Percentiles rank a stretch among this genome's conserved stretches.
Evolutionary conservation across 148 eudicot genomes (phyloP).

Genomic region (Camellia lanceoleosa): DNA sequence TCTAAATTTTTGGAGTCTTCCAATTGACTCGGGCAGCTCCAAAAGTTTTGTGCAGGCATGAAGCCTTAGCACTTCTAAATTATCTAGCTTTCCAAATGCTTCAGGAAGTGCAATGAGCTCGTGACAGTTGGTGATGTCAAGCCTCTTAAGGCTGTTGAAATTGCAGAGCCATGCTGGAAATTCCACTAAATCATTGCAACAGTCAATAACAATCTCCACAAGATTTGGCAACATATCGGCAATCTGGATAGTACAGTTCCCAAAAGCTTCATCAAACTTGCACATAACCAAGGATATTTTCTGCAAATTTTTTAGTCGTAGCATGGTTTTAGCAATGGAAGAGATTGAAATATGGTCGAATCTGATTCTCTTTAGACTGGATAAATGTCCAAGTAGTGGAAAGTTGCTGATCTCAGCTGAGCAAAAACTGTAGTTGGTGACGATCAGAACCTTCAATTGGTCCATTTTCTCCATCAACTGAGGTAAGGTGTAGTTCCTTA

Average conservation of each 20-base stretch:
- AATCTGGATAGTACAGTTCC: background rate
- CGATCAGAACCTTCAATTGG: conserved; percentile 17
- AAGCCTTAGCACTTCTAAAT: conserved; percentile 18
- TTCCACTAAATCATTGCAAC: conserved; percentile 18
- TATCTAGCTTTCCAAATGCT: conserved; percentile 16
- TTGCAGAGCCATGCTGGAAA: conserved; percentile 18
- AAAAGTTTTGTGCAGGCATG: conserved; percentile 22
- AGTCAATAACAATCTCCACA: conserved; percentile 20
- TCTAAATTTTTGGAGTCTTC: conserved; percentile 12
- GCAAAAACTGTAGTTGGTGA: conserved; percentile 21
- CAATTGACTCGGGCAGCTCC: conserved; percentile 21
- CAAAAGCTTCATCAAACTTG: conserved; percentile 17
- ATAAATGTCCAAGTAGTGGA: conserved; percentile 9
- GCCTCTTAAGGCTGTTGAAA: conserved; percentile 10
- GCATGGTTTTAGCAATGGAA: background rate
- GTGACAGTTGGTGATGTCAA: conserved; percentile 23
- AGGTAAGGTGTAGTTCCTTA: conserved; percentile 15
- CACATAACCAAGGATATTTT: conserved; percentile 26
- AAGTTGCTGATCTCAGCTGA: conserved; percentile 2
- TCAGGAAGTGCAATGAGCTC: conserved; percentile 16
- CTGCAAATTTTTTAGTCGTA: conserved; percentile 15
- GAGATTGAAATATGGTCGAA: conserved; percentile 15
- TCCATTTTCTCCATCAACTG: conserved; percentile 21
- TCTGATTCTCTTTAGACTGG: conserved; percentile 22
- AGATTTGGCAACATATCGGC: conserved; percentile 15